Conservation (phyloP, 176 grass and related monocot genomes). For the Cymbopogon citratus region DNA sequence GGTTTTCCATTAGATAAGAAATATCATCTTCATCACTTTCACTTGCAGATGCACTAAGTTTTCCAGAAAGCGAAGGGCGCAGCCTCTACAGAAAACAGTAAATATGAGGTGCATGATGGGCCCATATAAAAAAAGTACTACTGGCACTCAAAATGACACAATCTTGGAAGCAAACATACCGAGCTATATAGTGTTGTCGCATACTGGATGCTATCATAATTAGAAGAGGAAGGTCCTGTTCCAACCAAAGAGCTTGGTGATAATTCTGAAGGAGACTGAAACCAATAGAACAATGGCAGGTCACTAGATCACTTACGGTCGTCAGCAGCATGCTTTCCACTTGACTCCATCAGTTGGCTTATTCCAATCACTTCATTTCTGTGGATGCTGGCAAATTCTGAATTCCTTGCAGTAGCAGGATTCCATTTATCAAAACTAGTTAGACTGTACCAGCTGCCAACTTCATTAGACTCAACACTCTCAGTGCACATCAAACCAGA, state of each 20-base stretch:
- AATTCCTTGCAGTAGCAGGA: conserved; percentile 20
- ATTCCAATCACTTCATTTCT: conserved; percentile 13
- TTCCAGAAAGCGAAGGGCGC: conserved; percentile 38
- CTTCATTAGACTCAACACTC: conserved; percentile 39
- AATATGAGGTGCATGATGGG: background rate
- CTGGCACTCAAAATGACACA: conserved; percentile 15
- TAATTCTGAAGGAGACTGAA: conserved; percentile 3
- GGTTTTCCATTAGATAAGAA: conserved; percentile 58
- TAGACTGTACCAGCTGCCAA: conserved; percentile 16
- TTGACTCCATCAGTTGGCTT: conserved; percentile 27
- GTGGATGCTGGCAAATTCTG: conserved; percentile 18
- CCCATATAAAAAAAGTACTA: conserved; percentile 2
- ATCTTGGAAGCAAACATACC: conserved; percentile 26
- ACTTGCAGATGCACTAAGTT: conserved; percentile 40
- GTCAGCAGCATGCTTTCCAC: conserved; percentile 29
- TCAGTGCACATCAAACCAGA: conserved; percentile 13
- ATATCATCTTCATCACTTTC: conserved; percentile 71
- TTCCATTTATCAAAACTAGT: conserved; percentile 34
- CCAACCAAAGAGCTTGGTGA: conserved; percentile 23
- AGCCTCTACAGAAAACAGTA: conserved; percentile 44
- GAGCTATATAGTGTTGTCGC: conserved; percentile 30
- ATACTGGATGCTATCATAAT: conserved; percentile 48
- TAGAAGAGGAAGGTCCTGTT: conserved; percentile 38
- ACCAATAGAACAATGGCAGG: conserved; percentile 16
- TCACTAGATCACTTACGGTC: conserved; percentile 39